Evolutionary conservation across 2,329 filamentous ascomycete genomes (phyloP), one percentile per base, ranked within the genome.

Genomic region (Aspergillus sp.): DNA sequence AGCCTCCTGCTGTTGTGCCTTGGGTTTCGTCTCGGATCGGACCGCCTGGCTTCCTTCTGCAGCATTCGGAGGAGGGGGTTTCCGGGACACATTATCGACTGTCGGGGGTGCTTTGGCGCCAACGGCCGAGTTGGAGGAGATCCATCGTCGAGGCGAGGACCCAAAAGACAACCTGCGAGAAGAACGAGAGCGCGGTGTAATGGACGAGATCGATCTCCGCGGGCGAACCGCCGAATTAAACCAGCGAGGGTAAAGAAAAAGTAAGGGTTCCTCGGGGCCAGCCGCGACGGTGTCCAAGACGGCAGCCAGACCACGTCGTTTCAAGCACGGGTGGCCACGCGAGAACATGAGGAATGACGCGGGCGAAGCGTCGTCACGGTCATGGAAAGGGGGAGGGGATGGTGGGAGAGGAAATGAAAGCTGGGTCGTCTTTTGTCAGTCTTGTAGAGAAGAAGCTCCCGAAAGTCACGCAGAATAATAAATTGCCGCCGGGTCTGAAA

Each of bases 191-290:
- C 9, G 25, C 4, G 25, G 11, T 29, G 6, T 10, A 11, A 59
- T 48, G 20, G 60, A 58, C 21, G 64, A 53, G 49, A 59, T 53
- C 36, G 53, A 50, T 49, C 58, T 58, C 34, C 58, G 61, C 23
- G 60, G 59, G 21, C 54, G 61, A 20, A 67, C 54, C 31, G 57
- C 58, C 44, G 67, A 67, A 13, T 68, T 60, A 52, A 67, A 64
- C 70, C 71, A 76, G 56, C 64, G 69, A 48, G 75, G 75, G 58
- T 77, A 78, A 32, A 77, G 72, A 53, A 78, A 78, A 14, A 74
- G 66, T 43, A 78, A 62, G 55, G 74, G 74, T 59, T 77, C 73
- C 60, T 73, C 69, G 56, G 71, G 58, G 61, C 67, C 62, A 60
- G 65, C 62, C 58, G 67, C 60, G 58, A 66, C 64, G 54, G 62